A percentile compares a stretch with the other conserved stretches of the same genome.
Conservation (phyloP, 306 rosid genomes). For the Glycyrrhiza uralensis region DNA sequence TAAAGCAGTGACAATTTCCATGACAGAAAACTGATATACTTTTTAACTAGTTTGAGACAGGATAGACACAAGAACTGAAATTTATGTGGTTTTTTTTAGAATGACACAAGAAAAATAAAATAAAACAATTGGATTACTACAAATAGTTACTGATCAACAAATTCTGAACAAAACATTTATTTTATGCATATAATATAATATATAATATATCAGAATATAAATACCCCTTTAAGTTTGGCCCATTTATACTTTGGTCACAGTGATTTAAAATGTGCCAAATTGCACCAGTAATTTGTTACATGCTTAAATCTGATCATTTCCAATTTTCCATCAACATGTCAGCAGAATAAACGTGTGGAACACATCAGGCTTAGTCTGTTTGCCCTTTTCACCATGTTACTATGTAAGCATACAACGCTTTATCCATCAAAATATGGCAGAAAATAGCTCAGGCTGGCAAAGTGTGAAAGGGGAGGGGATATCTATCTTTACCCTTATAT, state of each 20-base stretch:
- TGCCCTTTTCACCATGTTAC: neutral
- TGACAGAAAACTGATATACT: neutral
- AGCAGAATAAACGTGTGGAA: neutral
- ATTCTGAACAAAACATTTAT: neutral
- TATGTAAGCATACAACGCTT: neutral
- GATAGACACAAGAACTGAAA: neutral
- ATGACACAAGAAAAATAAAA: neutral
- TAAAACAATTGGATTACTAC: neutral
- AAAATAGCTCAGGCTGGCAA: slow-evolving; percentile 11
- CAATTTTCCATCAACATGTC: neutral
- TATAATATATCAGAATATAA: neutral
- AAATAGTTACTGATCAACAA: neutral
- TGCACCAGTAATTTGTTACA: neutral
- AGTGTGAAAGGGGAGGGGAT: neutral
- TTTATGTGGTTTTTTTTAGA: neutral
- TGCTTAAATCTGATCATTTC: too few species aligned
- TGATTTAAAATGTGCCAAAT: neutral
- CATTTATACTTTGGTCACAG: neutral
- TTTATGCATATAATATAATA: too few species aligned
- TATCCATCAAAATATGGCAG: neutral
- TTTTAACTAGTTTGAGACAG: neutral
- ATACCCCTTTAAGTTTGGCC: neutral
- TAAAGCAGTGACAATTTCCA: neutral
- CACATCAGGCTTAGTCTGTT: neutral
- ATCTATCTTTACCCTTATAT: neutral